Base-by-base conservation (phyloP, 805 yeast genomes). In the Ogataea saltuana region DNA sequence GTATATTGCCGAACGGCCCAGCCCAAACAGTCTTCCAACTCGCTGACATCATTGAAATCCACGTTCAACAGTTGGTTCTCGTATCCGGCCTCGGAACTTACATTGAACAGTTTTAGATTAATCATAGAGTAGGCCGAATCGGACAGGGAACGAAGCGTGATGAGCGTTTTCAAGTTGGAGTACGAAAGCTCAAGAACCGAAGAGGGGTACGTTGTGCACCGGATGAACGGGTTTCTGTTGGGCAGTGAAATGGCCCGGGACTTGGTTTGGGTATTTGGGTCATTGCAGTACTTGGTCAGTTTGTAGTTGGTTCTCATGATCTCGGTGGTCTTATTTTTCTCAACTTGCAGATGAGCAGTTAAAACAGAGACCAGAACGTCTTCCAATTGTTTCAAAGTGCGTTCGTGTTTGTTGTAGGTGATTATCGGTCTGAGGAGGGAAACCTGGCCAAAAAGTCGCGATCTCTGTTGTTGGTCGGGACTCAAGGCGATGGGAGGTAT, bases 331-430 rank as follows among this genome's bases (percentile, higher is more conserved):
- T 43, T 32, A 58, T 36, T 41, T 58, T 65, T 51, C 12, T 47
- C 49, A 17, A 44, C 39, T 7, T 49, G 46, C 20, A 39, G 33
- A 11, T 36, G 40, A 4, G 45, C 40, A 7, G 46, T 20, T 12
- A 59, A 29, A 16, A 51, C 44, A 4, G 56, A 46, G 1, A 44
- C 42, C 11, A 63, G 41, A 3, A 59, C 53, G 13, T 49, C 55
- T 12, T 63, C 50, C 18, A 76, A 49, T 12, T 71, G 63, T 7
- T 58, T 55, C 10, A 77, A 47, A 39, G 70, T 63, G 26, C 65
- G 51, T 48, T 78, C 80, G 51, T 81, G 87, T 45, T 74, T 71
- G 45, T 77, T 71, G 50, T 78, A 76, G 4, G 84, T 84, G 26
- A 81, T 68, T 31, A 81, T 58, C 2, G 87, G 85, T 27, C 81